phyloP scores from a whole-genome alignment of 371 early-diverging fungal genomes.

The Mortierella sp. region DNA sequence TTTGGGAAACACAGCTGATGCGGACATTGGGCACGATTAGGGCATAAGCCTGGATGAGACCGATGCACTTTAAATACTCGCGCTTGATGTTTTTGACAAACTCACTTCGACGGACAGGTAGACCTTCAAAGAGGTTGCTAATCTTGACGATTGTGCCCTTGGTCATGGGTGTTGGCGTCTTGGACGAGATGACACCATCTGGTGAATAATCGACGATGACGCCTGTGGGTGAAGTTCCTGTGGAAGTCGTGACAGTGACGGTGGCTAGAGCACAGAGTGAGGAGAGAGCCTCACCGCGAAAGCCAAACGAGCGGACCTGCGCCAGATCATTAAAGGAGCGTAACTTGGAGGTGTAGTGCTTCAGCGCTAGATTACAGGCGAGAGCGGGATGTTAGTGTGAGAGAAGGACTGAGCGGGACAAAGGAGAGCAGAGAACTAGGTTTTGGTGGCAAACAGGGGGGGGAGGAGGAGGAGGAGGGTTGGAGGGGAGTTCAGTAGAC shows the following conservation, averaged over 20 bases:
- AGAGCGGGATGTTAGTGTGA: neutral
- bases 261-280: slow-evolving; percentile 77
- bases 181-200: slow-evolving; percentile 60
- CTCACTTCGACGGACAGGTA: slow-evolving; percentile 93
- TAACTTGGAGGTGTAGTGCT: slow-evolving; percentile 87
- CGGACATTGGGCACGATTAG: slow-evolving; percentile 75
- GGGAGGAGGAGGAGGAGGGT: no score
- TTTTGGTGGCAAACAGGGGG: slow-evolving; percentile 39
- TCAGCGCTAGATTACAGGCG: slow-evolving; percentile 56
- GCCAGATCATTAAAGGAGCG: slow-evolving; percentile 76
- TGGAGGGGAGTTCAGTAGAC: neutral
- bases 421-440: neutral
- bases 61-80: slow-evolving; percentile 83
- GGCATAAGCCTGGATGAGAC: slow-evolving; percentile 89
- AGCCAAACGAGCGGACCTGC: slow-evolving; percentile 78
- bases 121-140: slow-evolving; percentile 78
- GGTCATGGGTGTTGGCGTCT: slow-evolving; percentile 52
- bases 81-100: slow-evolving; percentile 83
- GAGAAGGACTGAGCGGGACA: neutral
- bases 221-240: slow-evolving; percentile 75
- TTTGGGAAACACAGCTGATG: slow-evolving; percentile 74
- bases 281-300: slow-evolving; percentile 88
- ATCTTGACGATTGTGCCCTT: slow-evolving; percentile 91
- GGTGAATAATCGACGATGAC: slow-evolving; percentile 74
- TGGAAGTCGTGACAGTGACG: slow-evolving; percentile 73